Evolutionary conservation across 73 alveolate species (phyloP).

Genomic region (Symbiodinium natans): DNA sequence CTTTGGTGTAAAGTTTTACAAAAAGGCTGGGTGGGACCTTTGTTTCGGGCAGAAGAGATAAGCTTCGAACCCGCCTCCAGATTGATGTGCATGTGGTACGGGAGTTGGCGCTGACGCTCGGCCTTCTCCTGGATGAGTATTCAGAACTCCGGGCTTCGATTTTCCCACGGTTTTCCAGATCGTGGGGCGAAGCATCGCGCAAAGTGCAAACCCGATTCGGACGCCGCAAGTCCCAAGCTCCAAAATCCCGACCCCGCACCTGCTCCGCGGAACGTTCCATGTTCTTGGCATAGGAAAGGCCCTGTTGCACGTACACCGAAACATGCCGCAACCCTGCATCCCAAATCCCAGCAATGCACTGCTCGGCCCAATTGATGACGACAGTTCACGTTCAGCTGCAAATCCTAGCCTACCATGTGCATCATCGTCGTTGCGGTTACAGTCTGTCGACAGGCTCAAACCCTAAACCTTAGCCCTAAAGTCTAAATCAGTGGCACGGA

Average conservation of each 20-base stretch:
- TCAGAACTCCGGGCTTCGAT: neutral
- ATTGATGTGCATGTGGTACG: slow-evolving; percentile 97
- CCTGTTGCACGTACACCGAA: neutral
- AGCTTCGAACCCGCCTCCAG: slow-evolving; percentile 52
- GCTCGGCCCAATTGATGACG: no score
- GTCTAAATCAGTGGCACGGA: no score
- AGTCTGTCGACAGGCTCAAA: no score
- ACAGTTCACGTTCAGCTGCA: no score
- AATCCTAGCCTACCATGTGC: no score
- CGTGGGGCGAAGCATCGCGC: neutral
- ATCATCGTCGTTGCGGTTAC: no score
- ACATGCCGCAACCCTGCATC: neutral
- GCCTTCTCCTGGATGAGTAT: slow-evolving; percentile 80
- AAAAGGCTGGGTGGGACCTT: no score
- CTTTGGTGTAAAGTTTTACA: no score
- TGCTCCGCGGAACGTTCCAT: slow-evolving; percentile 72
- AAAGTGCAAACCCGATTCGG: neutral
- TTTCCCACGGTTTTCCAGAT: no score
- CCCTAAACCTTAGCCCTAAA: no score
- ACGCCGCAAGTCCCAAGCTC: neutral
- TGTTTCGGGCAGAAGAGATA: no score
- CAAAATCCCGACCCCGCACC: neutral
- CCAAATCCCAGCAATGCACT: neutral
- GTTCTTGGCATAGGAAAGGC: slow-evolving; percentile 74
- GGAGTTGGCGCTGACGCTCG: slow-evolving; percentile 95